Conservation (phyloP, 2,329 filamentous ascomycete species). For the Aschersonia sp. region DNA sequence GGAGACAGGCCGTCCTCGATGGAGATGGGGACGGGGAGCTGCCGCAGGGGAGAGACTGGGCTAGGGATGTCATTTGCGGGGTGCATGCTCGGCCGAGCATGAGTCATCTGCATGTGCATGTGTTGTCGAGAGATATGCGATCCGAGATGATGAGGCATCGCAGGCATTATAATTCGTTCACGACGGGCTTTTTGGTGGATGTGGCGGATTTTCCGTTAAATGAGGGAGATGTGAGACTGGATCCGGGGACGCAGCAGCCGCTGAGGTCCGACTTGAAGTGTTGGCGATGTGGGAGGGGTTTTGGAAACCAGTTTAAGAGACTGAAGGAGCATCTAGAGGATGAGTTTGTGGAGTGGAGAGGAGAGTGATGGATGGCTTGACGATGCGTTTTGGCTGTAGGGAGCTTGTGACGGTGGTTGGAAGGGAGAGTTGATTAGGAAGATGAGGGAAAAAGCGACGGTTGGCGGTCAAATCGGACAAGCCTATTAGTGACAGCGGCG, state of each 20-base stretch:
- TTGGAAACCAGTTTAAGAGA: conserved; percentile 57
- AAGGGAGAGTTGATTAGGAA: neutral
- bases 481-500: neutral
- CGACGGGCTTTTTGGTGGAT: conserved; percentile 67
- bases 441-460: neutral
- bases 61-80: conserved; percentile 57
- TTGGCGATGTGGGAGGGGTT: conserved; percentile 70
- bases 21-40: conserved; percentile 33
- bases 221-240: conserved; percentile 46
- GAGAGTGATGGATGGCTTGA: conserved; percentile 23
- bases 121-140: conserved; percentile 67
- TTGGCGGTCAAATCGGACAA: neutral
- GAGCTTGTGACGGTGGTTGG: neutral
- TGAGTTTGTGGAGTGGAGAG: conserved; percentile 68
- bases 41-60: conserved; percentile 67
- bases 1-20: conserved; percentile 53
- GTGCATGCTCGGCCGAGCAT: conserved; percentile 84
- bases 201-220: conserved; percentile 68
- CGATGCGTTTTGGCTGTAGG: too few relatives aligned
- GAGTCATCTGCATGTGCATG: conserved; percentile 83
- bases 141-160: conserved; percentile 59
- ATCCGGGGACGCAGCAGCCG: conserved; percentile 42
- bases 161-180: conserved; percentile 90
- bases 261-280: conserved; percentile 55
- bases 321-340: conserved; percentile 62